A percentile compares a stretch with the other conserved stretches of the same genome.
phyloP scores from a whole-genome alignment of 805 yeast species.

The Candida hungchunana region DNA sequence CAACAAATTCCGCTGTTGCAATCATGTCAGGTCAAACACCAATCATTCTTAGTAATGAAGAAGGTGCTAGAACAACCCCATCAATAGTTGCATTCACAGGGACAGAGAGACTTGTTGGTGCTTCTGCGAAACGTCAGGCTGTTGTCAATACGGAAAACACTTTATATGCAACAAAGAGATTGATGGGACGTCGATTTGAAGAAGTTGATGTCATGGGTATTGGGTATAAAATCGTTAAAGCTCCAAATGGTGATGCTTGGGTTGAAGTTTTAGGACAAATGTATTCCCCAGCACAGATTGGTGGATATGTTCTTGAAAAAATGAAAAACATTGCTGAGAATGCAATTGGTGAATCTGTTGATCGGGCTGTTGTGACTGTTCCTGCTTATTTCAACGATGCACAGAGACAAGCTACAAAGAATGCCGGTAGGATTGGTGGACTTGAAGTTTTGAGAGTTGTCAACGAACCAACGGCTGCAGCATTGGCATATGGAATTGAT shows the following conservation, averaged over 20 bases:
- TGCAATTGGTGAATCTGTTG: constrained; percentile 47
- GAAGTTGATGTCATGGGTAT: constrained; percentile 59
- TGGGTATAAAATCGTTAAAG: constrained; percentile 60
- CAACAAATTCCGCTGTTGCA: constrained; percentile 86
- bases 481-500: constrained; percentile 75
- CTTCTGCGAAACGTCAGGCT: constrained; percentile 74
- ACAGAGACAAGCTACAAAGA: constrained; percentile 80
- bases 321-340: constrained; percentile 63
- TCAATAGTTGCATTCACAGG: constrained; percentile 63
- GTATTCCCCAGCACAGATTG: constrained; percentile 67
- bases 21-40: constrained; percentile 61
- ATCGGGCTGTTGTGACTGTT: constrained; percentile 77
- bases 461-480: constrained; percentile 86
- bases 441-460: constrained; percentile 70
- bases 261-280: constrained; percentile 38
- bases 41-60: constrained; percentile 67
- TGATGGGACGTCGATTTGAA: constrained; percentile 67
- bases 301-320: constrained; percentile 58
- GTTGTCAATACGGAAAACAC: constrained; percentile 72
- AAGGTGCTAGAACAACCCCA: constrained; percentile 78
- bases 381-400: constrained; percentile 83
- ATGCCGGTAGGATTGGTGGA: constrained; percentile 74
- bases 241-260: constrained; percentile 67
- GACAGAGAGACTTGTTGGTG: constrained; percentile 52
- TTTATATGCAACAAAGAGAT: constrained; percentile 75